Base-by-base conservation (phyloP, 805 yeast genomes). In the Monosporozyma aerobia region DNA sequence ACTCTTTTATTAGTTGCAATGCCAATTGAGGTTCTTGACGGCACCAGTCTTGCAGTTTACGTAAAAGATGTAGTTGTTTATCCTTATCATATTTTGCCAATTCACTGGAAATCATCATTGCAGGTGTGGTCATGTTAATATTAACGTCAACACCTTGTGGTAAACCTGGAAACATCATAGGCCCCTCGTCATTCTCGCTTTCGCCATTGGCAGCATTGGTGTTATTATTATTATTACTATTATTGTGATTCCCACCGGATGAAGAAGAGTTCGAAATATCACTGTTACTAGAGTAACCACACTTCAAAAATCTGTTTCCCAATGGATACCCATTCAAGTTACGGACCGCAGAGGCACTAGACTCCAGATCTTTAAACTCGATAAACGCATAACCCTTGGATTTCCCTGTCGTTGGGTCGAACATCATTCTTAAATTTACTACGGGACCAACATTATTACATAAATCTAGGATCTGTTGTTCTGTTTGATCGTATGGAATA, bases 361-460 rank as follows among this genome's bases (percentile, higher is more conserved):
- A 86, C 60, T 87, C 96, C 11, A 79, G 72, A 65, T 92, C 95
- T 48, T 77, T 78, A 65, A 86, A 92, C 60, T 86, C 90, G 16
- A 92, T 84, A 61, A 87, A 87, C 4, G 96, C 96, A 63, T 82
- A 87, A 2, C 97, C 97, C 67, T 85, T 89, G 8, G 96, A 87
- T 63, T 82, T 83, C 2, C 97, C 97, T 0, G 96, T 90, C 51
- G 82, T 83, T 45, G 87, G 83, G 66, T 92, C 97, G 65, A 90
- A 88, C 67, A 88, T 77, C 63, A 92, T 76, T 64, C 84, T 83
- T 54, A 88, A 72, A 52, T 79, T 80, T 27, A 79, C 77, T 1
- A 92, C 92, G 0, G 97, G 96, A 1, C 97, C 98, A 2, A 88
- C 94, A 1, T 95, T 82, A 53, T 77, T 75, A 55, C 95, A 95